Conservation (phyloP, 192 early-diverging fungal species). For the Coemansia sp. region DNA sequence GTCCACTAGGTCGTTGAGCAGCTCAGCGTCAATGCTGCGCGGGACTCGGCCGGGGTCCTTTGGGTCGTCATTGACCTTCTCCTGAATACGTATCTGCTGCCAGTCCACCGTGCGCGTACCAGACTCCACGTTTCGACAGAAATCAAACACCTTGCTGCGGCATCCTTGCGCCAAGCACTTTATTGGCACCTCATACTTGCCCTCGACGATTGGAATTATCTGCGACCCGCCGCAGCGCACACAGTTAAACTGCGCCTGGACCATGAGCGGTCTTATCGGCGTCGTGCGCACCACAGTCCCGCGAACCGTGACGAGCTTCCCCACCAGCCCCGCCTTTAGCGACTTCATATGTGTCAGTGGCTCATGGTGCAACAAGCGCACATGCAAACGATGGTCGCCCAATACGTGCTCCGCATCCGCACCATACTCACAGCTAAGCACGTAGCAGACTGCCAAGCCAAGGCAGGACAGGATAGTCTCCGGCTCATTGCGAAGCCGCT, state of each 20-base stretch:
- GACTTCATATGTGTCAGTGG: conserved; percentile 67
- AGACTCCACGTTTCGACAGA: conserved; percentile 56
- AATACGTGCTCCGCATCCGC: conserved; percentile 43
- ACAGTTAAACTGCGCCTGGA: conserved; percentile 68
- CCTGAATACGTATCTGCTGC: conserved; percentile 83
- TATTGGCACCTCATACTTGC: conserved; percentile 62
- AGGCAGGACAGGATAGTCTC: conserved; percentile 41
- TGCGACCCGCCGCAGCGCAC: conserved; percentile 61
- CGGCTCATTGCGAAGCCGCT: conserved; percentile 43
- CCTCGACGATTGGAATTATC: conserved; percentile 65
- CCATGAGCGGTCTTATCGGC: conserved; percentile 68
- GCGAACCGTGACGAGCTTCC: conserved; percentile 69
- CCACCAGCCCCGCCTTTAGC: conserved; percentile 73
- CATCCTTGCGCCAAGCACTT: conserved; percentile 69
- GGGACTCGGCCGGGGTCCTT: conserved; percentile 72
- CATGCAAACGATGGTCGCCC: conserved; percentile 47
- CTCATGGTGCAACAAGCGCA: conserved; percentile 58
- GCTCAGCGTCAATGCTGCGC: conserved; percentile 77
- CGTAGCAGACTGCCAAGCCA: conserved; percentile 49
- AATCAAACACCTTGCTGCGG: conserved; percentile 65
- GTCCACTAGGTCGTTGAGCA: conserved; percentile 76
- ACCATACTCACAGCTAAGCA: conserved; percentile 50
- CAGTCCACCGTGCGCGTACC: conserved; percentile 70
- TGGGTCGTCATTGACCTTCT: conserved; percentile 74
- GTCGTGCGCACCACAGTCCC: conserved; percentile 82